Conservation (phyloP, 1,139 yeast genomes). For the Magnusiomyces sp. region DNA sequence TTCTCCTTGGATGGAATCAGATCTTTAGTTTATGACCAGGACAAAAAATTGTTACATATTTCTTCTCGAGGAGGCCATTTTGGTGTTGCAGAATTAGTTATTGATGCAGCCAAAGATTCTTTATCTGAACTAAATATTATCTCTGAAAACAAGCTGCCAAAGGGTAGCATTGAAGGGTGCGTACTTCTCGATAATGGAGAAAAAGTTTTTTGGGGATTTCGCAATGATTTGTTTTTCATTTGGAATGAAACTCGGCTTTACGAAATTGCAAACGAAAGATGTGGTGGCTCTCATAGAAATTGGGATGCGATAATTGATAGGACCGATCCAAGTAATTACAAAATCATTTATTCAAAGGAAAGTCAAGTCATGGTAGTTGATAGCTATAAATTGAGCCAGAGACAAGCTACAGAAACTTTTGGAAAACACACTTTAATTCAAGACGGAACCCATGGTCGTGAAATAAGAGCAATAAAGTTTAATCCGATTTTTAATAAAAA, state of each 20-base stretch:
- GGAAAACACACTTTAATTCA: constrained; percentile 31
- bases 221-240: constrained; percentile 65
- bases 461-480: constrained; percentile 37
- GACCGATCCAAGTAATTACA: constrained; percentile 23
- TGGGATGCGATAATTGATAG: constrained; percentile 39
- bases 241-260: constrained; percentile 76
- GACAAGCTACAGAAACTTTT: constrained; percentile 6
- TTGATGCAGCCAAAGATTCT: not conserved
- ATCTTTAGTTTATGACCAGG: constrained; percentile 7
- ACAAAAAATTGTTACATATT: constrained; percentile 17
- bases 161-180: constrained; percentile 72
- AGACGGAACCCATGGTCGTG: constrained; percentile 84
- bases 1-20: constrained; percentile 14
- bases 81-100: constrained; percentile 6
- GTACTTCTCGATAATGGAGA: constrained; percentile 38
- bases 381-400: constrained; percentile 7
- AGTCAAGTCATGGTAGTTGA: constrained; percentile 20
- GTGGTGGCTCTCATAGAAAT: constrained; percentile 88
- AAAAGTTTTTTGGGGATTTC: constrained; percentile 70
- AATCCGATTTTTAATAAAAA: constrained; percentile 20
- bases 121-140: constrained; percentile 29
- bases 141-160: constrained; percentile 56
- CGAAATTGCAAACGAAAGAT: constrained; percentile 61
- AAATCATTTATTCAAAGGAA: constrained; percentile 50
- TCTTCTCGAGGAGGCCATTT: constrained; percentile 29